phyloP scores from a whole-genome alignment of 192 early-diverging fungal species.

The Linnemannia zychae region DNA sequence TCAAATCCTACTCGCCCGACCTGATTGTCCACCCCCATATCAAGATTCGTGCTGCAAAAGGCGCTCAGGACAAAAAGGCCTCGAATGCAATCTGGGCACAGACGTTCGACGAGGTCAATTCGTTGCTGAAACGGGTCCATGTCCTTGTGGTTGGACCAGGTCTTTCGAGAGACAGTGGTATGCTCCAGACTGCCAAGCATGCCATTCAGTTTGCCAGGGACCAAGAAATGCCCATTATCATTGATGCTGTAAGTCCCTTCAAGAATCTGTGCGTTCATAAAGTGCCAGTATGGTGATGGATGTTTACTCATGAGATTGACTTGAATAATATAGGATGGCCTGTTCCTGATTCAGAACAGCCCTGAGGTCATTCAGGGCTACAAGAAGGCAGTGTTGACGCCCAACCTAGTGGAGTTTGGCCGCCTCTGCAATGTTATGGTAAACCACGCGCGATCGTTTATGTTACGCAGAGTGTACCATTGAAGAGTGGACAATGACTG shows the following conservation, averaged over 20 bases:
- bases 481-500: neutral
- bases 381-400: constrained; percentile 82
- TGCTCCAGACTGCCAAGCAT: constrained; percentile 73
- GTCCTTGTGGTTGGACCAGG: constrained; percentile 94
- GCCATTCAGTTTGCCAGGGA: constrained; percentile 79
- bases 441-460: neutral
- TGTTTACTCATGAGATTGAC: neutral
- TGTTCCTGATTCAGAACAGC: constrained; percentile 79
- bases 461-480: neutral
- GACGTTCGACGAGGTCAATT: constrained; percentile 33
- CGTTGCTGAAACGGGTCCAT: constrained; percentile 79
- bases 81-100: constrained; percentile 12
- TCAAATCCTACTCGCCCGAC: constrained; percentile 75
- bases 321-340: constrained; percentile 81
- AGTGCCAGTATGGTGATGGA: neutral
- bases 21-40: constrained; percentile 96
- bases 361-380: constrained; percentile 84
- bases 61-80: constrained; percentile 15
- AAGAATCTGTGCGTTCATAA: neutral
- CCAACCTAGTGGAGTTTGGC: constrained; percentile 89
- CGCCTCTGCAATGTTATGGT: constrained; percentile 76
- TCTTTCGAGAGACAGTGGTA: constrained; percentile 80
- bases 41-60: constrained; percentile 24
- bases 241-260: constrained; percentile 84
- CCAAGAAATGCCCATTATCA: constrained; percentile 76